These are phyloP conservation scores for Paraleonurus japonicus DNA, from an alignment of 257 asterid genomes.

Conservation along the genomic window DNA sequence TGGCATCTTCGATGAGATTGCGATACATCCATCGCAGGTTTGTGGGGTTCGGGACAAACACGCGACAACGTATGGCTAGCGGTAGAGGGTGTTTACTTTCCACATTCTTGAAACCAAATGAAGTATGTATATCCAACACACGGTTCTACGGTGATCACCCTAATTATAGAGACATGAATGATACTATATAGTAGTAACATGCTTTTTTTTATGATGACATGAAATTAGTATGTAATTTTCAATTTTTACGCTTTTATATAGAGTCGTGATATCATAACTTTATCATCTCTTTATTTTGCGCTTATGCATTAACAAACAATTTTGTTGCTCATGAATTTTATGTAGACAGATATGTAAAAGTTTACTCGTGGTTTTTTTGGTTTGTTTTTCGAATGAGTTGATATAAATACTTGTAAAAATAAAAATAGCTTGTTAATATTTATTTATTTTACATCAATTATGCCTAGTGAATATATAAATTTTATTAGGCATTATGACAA, in stretches of 20 bases:
- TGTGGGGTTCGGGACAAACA: constrained; percentile 72
- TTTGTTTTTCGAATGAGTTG: neutral
- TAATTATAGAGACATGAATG: neutral
- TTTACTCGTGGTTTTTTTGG: neutral
- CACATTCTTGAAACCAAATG: constrained; percentile 57
- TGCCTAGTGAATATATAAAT: too few species aligned
- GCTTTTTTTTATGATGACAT: neutral
- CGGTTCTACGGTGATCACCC: neutral
- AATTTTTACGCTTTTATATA: neutral
- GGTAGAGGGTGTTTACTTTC: constrained; percentile 79
- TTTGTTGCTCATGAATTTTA: neutral
- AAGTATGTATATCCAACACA: constrained; percentile 22
- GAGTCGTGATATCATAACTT: neutral
- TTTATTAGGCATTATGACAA: too few species aligned
- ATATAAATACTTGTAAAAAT: neutral
- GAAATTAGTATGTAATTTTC: neutral
- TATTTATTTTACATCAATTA: too few species aligned
- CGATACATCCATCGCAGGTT: constrained; percentile 45
- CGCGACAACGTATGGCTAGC: constrained; percentile 85
- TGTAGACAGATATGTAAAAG: neutral
- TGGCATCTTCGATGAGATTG: neutral
- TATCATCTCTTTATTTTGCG: neutral
- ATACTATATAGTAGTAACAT: neutral
- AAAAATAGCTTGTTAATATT: too few species aligned
- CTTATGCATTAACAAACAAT: neutral